These are phyloP conservation scores for Blumeriella jaapii DNA, from an alignment of 2,329 filamentous ascomycete species.

Conservation along the genomic window DNA sequence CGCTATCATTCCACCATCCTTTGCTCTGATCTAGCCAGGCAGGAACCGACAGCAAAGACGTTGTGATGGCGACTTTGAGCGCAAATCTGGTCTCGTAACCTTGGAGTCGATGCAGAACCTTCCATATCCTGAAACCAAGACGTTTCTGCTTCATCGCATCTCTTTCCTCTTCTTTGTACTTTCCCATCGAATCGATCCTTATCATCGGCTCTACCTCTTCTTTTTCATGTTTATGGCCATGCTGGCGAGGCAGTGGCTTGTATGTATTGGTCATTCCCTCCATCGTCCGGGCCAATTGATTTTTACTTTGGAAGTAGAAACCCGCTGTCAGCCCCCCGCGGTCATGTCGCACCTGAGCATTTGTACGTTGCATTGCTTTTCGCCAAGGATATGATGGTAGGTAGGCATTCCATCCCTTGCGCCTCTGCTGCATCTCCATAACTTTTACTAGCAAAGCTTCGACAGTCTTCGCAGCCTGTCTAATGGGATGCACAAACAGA, in stretches of 20 bases:
- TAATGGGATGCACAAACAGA: conserved; percentile 42
- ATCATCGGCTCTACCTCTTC: conserved; percentile 13
- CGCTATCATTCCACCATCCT: conserved; percentile 43
- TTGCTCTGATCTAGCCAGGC: conserved; percentile 37
- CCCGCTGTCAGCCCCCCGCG: conserved; percentile 45
- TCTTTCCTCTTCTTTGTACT: conserved; percentile 29
- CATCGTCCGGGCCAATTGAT: conserved; percentile 25
- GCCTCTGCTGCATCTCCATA: conserved; percentile 34
- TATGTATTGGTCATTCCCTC: conserved; percentile 27
- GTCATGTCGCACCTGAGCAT: conserved; percentile 46
- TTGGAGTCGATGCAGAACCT: conserved; percentile 39
- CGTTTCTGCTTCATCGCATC: conserved; percentile 30
- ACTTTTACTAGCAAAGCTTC: conserved; percentile 37
- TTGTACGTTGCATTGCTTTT: conserved; percentile 42
- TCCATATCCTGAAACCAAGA: conserved; percentile 38
- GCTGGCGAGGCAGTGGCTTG: conserved; percentile 23
- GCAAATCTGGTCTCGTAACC: conserved; percentile 47
- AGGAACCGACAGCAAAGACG: conserved; percentile 40
- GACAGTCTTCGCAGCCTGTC: conserved; percentile 38
- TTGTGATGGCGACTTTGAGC: conserved; percentile 42
- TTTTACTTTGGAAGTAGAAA: conserved; percentile 29
- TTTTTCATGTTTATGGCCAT: conserved; percentile 17
- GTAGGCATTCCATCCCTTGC: conserved; percentile 33
- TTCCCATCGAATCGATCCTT: conserved; percentile 19
- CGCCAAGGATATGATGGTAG: conserved; percentile 41